Conservation (phyloP, 192 early-diverging fungal species). For the Rhizophlyctis rosea region DNA sequence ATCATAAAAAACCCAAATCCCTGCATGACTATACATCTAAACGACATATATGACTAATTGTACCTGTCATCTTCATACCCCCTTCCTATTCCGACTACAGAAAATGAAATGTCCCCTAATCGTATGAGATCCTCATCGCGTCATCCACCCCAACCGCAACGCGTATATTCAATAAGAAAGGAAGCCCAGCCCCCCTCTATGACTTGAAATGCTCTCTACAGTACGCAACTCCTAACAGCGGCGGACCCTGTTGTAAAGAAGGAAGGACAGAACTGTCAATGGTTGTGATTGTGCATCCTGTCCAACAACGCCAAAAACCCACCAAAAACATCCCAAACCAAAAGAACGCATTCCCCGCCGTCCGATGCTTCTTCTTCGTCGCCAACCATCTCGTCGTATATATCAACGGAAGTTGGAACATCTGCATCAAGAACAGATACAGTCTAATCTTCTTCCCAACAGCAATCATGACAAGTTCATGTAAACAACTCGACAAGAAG, state of each 20-base stretch:
- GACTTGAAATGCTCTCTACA: constrained; percentile 45
- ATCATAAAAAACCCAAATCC: too few relatives aligned
- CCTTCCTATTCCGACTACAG: too few relatives aligned
- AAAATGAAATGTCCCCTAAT: too few relatives aligned
- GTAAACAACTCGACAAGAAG: constrained; percentile 72
- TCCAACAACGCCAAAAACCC: neutral
- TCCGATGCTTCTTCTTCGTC: constrained; percentile 57
- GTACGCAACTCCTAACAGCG: constrained; percentile 75
- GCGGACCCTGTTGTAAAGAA: constrained; percentile 51
- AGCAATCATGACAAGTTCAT: constrained; percentile 79
- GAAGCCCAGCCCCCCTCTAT: too few relatives aligned
- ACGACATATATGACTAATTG: too few relatives aligned
- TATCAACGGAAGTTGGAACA: constrained; percentile 90
- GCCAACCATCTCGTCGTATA: constrained; percentile 54
- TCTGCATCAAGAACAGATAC: constrained; percentile 82
- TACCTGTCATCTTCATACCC: too few relatives aligned
- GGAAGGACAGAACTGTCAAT: neutral
- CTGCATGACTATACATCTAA: too few relatives aligned
- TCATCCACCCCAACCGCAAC: too few relatives aligned
- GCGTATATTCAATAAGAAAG: too few relatives aligned
- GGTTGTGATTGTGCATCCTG: neutral
- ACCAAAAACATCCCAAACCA: constrained; percentile 88
- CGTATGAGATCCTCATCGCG: too few relatives aligned
- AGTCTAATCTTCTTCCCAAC: constrained; percentile 62
- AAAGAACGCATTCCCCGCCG: constrained; percentile 80